Evolutionary conservation across 1,284 basidiomycete species (phyloP).

Genomic region (Irpex sp.): DNA sequence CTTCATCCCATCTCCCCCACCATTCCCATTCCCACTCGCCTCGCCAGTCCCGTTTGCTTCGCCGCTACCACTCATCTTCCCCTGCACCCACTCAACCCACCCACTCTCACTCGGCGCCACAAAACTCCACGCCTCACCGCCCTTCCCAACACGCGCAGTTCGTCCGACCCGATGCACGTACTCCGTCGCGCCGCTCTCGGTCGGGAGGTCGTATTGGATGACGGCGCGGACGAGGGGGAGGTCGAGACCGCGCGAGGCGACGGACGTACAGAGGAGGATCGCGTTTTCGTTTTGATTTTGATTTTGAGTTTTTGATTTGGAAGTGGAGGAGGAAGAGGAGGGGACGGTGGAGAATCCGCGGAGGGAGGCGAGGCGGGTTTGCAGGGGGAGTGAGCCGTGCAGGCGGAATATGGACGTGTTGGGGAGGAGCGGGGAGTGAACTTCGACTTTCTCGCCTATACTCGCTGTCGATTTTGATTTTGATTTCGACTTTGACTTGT

Average conservation of each 20-base stretch:
- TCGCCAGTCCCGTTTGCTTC: no score
- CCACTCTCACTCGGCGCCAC: slow-evolving; percentile 82
- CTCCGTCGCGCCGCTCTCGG: slow-evolving; percentile 94
- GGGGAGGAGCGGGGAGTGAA: slow-evolving; percentile 77
- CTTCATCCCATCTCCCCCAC: neutral
- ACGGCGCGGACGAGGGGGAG: slow-evolving; percentile 93
- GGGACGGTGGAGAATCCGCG: slow-evolving; percentile 69
- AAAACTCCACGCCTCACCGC: slow-evolving; percentile 90
- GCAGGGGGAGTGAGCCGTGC: slow-evolving; percentile 88
- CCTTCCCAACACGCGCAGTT: slow-evolving; percentile 90
- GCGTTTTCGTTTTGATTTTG: slow-evolving; percentile 39
- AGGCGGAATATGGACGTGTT: slow-evolving; percentile 85
- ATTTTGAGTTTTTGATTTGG: slow-evolving; percentile 18
- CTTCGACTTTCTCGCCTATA: slow-evolving; percentile 43
- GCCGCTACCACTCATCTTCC: slow-evolving; percentile 53
- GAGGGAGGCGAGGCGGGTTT: slow-evolving; percentile 79
- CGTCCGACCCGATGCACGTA: slow-evolving; percentile 97
- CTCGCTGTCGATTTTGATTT: slow-evolving; percentile 19
- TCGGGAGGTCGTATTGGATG: slow-evolving; percentile 95
- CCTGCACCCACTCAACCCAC: slow-evolving; percentile 88
- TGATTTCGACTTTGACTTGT: neutral
- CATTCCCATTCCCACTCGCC: slow-evolving; percentile 21
- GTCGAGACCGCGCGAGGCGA: slow-evolving; percentile 97
- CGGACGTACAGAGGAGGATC: slow-evolving; percentile 92
- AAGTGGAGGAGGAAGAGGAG: slow-evolving; percentile 12